Base-by-base conservation (phyloP, 345 rosid species). In the Kernera saxatilis region DNA sequence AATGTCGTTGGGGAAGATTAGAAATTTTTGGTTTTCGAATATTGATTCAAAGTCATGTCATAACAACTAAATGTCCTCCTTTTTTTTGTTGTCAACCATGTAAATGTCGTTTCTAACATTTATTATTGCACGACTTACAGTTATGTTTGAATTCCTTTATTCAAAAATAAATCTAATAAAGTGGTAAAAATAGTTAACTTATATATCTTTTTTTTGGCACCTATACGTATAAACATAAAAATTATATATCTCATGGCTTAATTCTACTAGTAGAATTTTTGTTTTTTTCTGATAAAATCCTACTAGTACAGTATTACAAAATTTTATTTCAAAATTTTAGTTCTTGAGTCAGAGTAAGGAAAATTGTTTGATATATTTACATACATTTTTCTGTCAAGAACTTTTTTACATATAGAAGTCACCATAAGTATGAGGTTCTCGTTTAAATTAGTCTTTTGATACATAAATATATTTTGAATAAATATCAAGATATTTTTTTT, bases 1-100 rank as follows among this genome's bases (percentile, higher is more conserved):
- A 32, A 25, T 54, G 64, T 72, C 14, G 70, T 44, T 72, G 64
- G 53, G 57, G 64, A 64, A 64, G 50, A 53, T 53, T 44, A 33
- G 70, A 72, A 64, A 8, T 51, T 1, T 51, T 3, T 71, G 62
- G 11, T 39, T 61, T 50, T 40, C 14, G 44, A 59, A 27, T 27
- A 25, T 39, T 18, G 22, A 49, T 50, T 70, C 67, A 25, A 71
- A 51, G 18, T 62, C 45, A 17, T 43, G 46, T 40, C 63, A 41
- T 51, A 71, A 32, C 63, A 40, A 71, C 62, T n/a, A 39, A 18
- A n/a, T 51, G 45, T 40, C 69, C 17, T 69, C n/a, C n/a, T n/a
- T n/a, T n/a, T 27, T 29, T 36, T 30, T 41, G 43, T 41, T 8
- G 40, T 54, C 40, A 52, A 52, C 62, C 52, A 67, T 18, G 30